phyloP scores from a whole-genome alignment of 2,329 filamentous ascomycete genomes.

The Dactylellina parvicollis region DNA sequence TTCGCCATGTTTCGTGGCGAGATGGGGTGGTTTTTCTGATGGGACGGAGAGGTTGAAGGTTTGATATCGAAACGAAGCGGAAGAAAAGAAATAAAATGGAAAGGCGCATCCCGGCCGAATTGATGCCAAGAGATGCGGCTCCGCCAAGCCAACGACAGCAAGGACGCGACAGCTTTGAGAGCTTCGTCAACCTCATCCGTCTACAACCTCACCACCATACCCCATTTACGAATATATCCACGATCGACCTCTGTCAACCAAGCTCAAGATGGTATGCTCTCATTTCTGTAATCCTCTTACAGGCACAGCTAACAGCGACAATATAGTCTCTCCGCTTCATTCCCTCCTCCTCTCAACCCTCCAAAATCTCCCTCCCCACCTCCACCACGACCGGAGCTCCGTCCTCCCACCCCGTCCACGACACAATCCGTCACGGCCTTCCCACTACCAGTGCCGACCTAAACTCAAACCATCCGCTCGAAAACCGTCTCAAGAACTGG shows the following conservation, averaged over 20 bases:
- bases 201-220: neutral
- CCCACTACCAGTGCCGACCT: conserved; percentile 66
- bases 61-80: neutral
- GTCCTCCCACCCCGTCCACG: conserved; percentile 90
- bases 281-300: neutral
- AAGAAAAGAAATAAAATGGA: conserved; percentile 17
- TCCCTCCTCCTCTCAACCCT: conserved; percentile 74
- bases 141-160: conserved; percentile 29
- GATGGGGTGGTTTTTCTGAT: neutral
- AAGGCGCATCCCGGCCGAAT: neutral
- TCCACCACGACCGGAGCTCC: conserved; percentile 75
- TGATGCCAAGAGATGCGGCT: no score
- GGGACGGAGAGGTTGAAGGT: conserved; percentile 1
- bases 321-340: conserved; percentile 86
- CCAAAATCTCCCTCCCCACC: conserved; percentile 71
- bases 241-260: neutral
- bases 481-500: conserved; percentile 88
- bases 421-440: conserved; percentile 87
- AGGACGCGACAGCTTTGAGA: conserved; percentile 49
- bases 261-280: conserved; percentile 23
- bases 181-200: conserved; percentile 42
- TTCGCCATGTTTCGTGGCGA: conserved; percentile 34
- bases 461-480: conserved; percentile 85
- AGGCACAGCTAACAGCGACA: conserved; percentile 21
- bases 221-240: conserved; percentile 1